A percentile compares a stretch with the other conserved stretches of the same genome.
phyloP scores from a whole-genome alignment of 2,329 filamentous ascomycete genomes.

The Xylaria sp. region DNA sequence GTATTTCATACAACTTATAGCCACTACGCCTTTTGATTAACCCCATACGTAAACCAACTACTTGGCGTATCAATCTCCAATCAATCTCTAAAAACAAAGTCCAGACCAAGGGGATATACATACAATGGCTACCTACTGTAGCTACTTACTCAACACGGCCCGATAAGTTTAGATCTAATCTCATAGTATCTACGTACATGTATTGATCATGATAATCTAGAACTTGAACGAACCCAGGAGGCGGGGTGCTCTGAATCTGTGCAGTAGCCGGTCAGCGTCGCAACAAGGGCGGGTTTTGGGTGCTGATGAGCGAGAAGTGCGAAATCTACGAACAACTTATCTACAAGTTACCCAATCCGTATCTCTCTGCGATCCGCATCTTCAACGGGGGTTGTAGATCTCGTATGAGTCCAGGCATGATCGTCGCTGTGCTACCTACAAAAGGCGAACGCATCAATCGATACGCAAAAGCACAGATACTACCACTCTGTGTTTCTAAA shows the following conservation, averaged over 20 bases:
- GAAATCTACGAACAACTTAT: constrained; percentile 4
- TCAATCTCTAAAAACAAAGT: too few species aligned
- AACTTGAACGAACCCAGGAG: not conserved
- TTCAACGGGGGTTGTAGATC: constrained; percentile 1
- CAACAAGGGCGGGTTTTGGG: not conserved
- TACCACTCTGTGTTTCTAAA: not conserved
- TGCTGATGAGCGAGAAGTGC: not conserved
- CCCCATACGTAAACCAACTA: too few species aligned
- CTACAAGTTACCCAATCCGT: not conserved
- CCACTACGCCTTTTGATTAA: too few species aligned
- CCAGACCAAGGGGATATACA: too few species aligned
- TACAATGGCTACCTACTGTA: too few species aligned
- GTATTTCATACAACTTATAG: too few species aligned
- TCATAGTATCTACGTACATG: not conserved
- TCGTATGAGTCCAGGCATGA: not conserved
- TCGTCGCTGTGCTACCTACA: constrained; percentile 1
- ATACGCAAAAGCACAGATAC: not conserved
- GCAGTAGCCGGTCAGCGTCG: not conserved
- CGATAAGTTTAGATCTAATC: not conserved
- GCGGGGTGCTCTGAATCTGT: too few species aligned
- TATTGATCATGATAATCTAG: not conserved
- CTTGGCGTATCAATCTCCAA: too few species aligned
- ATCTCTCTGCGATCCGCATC: not conserved
- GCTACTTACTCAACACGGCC: not conserved
- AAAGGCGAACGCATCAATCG: not conserved